phyloP scores from a whole-genome alignment of 139 green algal genomes.

The Closterium sp. region DNA sequence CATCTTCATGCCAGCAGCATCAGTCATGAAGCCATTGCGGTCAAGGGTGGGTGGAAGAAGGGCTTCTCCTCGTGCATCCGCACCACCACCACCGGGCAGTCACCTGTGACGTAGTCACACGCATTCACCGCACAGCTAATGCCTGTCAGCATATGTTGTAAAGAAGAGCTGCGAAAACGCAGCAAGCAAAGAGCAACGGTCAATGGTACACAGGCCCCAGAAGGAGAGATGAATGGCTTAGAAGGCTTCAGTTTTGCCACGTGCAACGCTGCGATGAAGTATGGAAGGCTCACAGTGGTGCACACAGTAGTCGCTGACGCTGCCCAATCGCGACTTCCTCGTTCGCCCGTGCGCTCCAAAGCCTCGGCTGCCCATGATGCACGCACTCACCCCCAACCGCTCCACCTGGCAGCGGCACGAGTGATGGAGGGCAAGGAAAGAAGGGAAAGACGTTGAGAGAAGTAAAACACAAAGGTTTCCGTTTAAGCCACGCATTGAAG shows the following conservation, averaged over 20 bases:
- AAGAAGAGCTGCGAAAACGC: background rate
- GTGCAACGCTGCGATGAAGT: background rate
- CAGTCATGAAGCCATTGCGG: background rate
- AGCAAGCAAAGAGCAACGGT: background rate
- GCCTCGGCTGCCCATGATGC: constrained; percentile 32
- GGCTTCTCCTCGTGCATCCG: background rate
- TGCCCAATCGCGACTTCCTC: constrained; percentile 19
- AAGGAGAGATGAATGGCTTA: too few species aligned
- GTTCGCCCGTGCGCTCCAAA: constrained; percentile 13
- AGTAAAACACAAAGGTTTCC: too few species aligned
- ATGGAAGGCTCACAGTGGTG: constrained; percentile 28
- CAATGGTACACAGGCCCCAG: too few species aligned
- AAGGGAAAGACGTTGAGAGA: too few species aligned
- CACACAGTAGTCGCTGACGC: constrained; percentile 38
- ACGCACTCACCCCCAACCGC: constrained; percentile 8
- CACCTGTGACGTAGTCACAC: background rate
- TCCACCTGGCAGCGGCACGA: constrained; percentile 2
- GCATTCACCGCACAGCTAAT: background rate
- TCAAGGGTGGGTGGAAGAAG: background rate
- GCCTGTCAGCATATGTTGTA: background rate
- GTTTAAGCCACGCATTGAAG: too few species aligned
- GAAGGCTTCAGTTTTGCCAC: background rate
- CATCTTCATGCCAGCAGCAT: background rate
- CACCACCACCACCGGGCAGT: background rate
- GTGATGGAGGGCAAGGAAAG: background rate